These are phyloP conservation scores for Avena eriantha DNA, from an alignment of 176 grass and related monocot genomes.

Conservation along the genomic window DNA sequence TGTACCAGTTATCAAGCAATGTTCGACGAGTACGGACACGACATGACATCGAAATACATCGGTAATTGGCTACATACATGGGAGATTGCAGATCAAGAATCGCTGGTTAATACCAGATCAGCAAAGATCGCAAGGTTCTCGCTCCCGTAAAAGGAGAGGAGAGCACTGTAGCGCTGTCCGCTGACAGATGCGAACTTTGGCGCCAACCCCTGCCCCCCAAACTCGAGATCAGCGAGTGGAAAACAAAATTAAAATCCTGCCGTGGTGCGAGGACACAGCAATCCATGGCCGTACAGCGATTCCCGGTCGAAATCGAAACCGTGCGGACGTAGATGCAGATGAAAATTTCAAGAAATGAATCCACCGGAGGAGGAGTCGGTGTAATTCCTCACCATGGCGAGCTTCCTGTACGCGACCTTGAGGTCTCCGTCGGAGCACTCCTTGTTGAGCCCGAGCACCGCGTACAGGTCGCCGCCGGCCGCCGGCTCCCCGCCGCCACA, in stretches of 20 bases:
- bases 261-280: neutral
- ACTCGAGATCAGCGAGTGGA: neutral
- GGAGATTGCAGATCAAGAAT: neutral
- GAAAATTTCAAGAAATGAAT: neutral
- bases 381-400: constrained; percentile 71
- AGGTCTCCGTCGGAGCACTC: constrained; percentile 85
- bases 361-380: neutral
- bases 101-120: constrained; percentile 1
- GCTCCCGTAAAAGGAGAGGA: neutral
- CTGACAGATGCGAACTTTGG: constrained; percentile 14
- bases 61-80: neutral
- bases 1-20: neutral
- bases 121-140: neutral
- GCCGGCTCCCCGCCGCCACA: constrained; percentile 13
- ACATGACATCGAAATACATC: neutral
- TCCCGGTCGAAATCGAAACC: neutral
- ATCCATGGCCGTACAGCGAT: neutral
- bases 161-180: neutral
- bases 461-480: constrained; percentile 63
- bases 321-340: neutral
- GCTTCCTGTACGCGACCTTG: constrained; percentile 80
- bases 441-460: constrained; percentile 80
- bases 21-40: neutral
- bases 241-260: neutral
- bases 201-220: constrained; percentile 31